Evolutionary conservation across 345 rosid genomes (phyloP).

Genomic region (Hibiscus syriacus): DNA sequence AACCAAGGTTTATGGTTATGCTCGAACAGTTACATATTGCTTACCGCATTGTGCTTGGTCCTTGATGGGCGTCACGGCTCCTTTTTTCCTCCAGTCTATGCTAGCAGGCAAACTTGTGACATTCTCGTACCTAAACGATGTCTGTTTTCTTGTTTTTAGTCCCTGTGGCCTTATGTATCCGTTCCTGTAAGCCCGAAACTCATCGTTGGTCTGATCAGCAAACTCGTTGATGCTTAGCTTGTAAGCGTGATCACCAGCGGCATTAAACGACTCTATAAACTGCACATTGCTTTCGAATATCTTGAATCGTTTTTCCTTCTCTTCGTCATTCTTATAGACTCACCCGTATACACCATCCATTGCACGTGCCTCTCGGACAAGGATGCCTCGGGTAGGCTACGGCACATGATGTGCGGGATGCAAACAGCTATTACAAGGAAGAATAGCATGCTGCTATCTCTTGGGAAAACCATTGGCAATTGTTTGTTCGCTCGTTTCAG

Average conservation of each 20-base stretch:
- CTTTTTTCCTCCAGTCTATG: constrained; percentile 76
- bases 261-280: constrained; percentile 26
- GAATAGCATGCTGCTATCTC: background rate
- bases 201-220: constrained; percentile 27
- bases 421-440: background rate
- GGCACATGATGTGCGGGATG: background rate
- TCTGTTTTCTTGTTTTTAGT: background rate
- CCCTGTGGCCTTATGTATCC: constrained; percentile 1
- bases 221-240: constrained; percentile 27
- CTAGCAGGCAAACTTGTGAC: constrained; percentile 4
- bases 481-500: background rate
- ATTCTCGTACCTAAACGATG: background rate
- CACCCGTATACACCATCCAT: constrained; percentile 21
- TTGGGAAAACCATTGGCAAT: background rate
- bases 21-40: constrained; percentile 1
- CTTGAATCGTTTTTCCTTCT: constrained; percentile 23
- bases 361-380: constrained; percentile 12
- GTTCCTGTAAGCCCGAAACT: constrained; percentile 17
- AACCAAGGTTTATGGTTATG: background rate
- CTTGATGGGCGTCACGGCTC: constrained; percentile 53
- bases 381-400: background rate
- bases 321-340: constrained; percentile 12
- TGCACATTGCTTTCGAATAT: constrained; percentile 29
- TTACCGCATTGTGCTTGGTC: constrained; percentile 83
- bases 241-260: constrained; percentile 14